phyloP scores from a whole-genome alignment of 1,139 yeast species.

The Scheffersomyces stambukii region DNA sequence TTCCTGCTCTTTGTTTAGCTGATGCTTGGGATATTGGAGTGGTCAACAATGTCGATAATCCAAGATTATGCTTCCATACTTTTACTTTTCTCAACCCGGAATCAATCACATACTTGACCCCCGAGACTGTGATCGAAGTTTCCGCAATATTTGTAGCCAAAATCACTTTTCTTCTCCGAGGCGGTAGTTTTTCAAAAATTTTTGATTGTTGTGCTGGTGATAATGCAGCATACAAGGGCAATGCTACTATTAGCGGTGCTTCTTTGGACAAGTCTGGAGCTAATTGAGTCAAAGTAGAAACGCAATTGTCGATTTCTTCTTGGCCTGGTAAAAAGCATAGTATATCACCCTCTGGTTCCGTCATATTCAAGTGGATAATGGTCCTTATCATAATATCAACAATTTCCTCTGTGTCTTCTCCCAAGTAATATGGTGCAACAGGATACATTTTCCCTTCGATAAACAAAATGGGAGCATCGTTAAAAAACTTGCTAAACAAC shows the following conservation, averaged over 20 bases:
- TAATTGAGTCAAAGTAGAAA: conserved; percentile 53
- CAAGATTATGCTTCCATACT: conserved; percentile 90
- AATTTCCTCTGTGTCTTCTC: conserved; percentile 61
- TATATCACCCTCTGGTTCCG: conserved; percentile 84
- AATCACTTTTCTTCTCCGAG: conserved; percentile 72
- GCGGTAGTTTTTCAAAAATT: conserved; percentile 62
- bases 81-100: conserved; percentile 90
- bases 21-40: conserved; percentile 93
- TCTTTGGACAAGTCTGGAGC: conserved; percentile 67
- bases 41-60: conserved; percentile 83
- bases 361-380: conserved; percentile 70
- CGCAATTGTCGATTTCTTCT: conserved; percentile 91
- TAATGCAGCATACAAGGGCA: conserved; percentile 90
- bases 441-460: conserved; percentile 91
- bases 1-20: conserved; percentile 93
- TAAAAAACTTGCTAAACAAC: conserved; percentile 72
- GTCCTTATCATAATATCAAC: conserved; percentile 76
- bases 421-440: conserved; percentile 67
- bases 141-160: conserved; percentile 95
- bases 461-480: conserved; percentile 71
- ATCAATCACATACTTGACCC: conserved; percentile 91
- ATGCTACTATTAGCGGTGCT: conserved; percentile 70
- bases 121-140: conserved; percentile 93
- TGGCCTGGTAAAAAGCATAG: conserved; percentile 93
- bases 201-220: conserved; percentile 79